Base-by-base conservation (phyloP, 768 basidiomycete species). In the Dendrothele bispora region DNA sequence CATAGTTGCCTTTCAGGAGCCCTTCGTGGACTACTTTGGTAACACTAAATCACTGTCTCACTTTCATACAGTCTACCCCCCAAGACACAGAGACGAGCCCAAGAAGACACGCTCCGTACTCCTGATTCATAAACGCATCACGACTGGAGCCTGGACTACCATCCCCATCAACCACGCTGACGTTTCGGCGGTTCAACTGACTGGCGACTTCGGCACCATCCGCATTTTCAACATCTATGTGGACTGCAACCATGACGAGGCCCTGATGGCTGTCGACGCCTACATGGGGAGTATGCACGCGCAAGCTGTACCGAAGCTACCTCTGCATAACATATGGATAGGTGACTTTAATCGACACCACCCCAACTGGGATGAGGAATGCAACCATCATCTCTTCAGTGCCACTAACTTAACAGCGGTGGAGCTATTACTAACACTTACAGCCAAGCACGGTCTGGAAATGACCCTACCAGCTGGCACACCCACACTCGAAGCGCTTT, bases 291-390 rank as follows among this genome's bases (percentile, higher is more conserved):
- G n/a, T n/a, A n/a, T n/a, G n/a, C n/a, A n/a, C n/a, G n/a, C n/a
- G n/a, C n/a, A n/a, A n/a, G n/a, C n/a, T n/a, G n/a, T n/a, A n/a
- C n/a, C n/a, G n/a, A n/a, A n/a, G n/a, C n/a, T n/a, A n/a, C n/a
- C n/a, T n/a, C 28, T 44, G 11, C 4, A n/a, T 8, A 30, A 17
- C 28, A 11, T 44, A 49, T 44, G 53, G 54, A 48, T 32, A 34
- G 58, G 67, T 0, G 59, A 63, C 43, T 67, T 69, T 56, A 71
- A 71, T 45, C 29, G 56, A 1, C 65, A 71, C 40, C 66, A 70
- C 43, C 59, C 61, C 0, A 22, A 63, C 0, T 70, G 64, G 69
- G 61, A 70, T 7, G 48, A 54, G 1, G 48, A 49, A 6, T 25
- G 32, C 0, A 63, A 61, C 49, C 1, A 0, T 2, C 54, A 65